Base-by-base conservation (phyloP, 2,329 filamentous ascomycete genomes). In the Magnaporthales sp. region DNA sequence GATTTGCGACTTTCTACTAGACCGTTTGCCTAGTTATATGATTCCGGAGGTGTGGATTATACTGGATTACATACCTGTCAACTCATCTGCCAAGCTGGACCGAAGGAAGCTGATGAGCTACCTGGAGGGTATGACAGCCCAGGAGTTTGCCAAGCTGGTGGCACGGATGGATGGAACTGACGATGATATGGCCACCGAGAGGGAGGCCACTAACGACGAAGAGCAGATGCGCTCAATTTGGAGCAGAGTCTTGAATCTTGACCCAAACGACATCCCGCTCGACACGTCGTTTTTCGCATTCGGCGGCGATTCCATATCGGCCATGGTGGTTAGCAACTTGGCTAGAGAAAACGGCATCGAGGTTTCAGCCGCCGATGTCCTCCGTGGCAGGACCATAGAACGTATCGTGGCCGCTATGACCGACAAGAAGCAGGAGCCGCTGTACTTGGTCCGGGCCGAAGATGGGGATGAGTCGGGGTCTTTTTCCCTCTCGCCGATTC, bases 21-120 rank as follows among this genome's bases (percentile, higher is more conserved):
- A 26, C 15, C 22, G 67, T 13, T 70, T 70, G 3, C 72, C 68
- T 0, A 51, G 66, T 4, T 72, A 78, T 66, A 78, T 78, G 76
- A 73, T 77, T 4, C 76, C 76, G 0, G 74, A 73, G 1, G 75
- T 74, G 29, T 67, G 77, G 0, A 72, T 75, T 4, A 71, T 77
- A 0, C 61, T 74, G 24, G 71, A 68, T 32, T 68, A 69, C 9
- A 77, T 78, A 63, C 76, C 76, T 5, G 70, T 71, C 19, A 78
- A 75, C 0, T 72, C 73, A 2, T 77, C 75, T 10, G 75, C 74
- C 64, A 78, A 78, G 68, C 74, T 75, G 2, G 75, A 78, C 66
- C 73, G 76, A 24, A 74, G 74, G 30, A 73, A 73, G 8, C 67
- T 74, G 22, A 29, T 29, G 56, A 8, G 2, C 19, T 31, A 31